A percentile compares a stretch with the other conserved stretches of the same genome.
Conservation (phyloP, 1,284 basidiomycete species). For the Pseudozyma hubeiensis region DNA sequence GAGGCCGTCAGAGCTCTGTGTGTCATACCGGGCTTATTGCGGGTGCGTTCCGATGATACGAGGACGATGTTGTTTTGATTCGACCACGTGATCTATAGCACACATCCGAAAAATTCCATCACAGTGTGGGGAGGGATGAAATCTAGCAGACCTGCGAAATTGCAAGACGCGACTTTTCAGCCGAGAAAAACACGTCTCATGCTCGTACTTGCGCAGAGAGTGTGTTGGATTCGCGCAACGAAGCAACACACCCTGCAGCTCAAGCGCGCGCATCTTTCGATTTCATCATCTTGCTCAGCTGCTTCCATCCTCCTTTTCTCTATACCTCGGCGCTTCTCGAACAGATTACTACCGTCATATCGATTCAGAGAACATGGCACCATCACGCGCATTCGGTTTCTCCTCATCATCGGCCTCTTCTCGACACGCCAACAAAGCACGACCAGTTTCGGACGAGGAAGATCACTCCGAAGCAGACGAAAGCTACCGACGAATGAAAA, state of each 20-base stretch:
- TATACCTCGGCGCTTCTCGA: neutral
- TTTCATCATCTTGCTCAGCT: too few relatives aligned
- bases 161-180: neutral
- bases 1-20: too few relatives aligned
- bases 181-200: slow-evolving; percentile 1
- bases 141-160: neutral
- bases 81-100: neutral
- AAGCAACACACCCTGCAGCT: neutral
- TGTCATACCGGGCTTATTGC: too few relatives aligned
- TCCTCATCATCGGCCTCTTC: slow-evolving; percentile 40
- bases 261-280: too few relatives aligned
- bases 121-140: slow-evolving; percentile 1
- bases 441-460: slow-evolving; percentile 27
- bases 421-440: slow-evolving; percentile 24
- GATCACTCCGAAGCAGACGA: slow-evolving; percentile 22
- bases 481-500: slow-evolving; percentile 28
- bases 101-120: neutral
- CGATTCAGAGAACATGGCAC: slow-evolving; percentile 22
- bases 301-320: too few relatives aligned
- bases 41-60: neutral
- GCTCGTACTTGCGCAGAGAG: neutral
- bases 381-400: slow-evolving; percentile 32
- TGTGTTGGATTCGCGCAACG: neutral
- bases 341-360: neutral
- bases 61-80: slow-evolving; percentile 1